Evolutionary conservation across 805 yeast genomes (phyloP).

Genomic region (Saccharomycopsis sp.): DNA sequence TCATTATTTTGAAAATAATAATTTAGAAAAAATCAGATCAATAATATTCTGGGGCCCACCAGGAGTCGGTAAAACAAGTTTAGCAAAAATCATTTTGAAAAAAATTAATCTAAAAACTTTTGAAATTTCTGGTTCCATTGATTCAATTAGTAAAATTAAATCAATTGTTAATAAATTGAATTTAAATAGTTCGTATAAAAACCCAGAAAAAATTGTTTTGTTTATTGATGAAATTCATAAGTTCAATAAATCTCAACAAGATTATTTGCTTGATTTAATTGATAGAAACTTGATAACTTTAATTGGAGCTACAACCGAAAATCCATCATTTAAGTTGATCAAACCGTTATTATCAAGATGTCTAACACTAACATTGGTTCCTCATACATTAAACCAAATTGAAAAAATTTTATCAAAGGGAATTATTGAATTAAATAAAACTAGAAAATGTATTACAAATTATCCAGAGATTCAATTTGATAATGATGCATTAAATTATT

Average conservation of each 20-base stretch:
- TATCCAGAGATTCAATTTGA: conserved; percentile 42
- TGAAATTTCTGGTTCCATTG: conserved; percentile 71
- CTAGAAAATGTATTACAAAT: conserved; percentile 42
- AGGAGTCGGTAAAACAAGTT: conserved; percentile 84
- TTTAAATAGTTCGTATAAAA: conserved; percentile 33
- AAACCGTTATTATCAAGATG: conserved; percentile 80
- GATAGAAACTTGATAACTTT: conserved; percentile 75
- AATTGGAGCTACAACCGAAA: conserved; percentile 97
- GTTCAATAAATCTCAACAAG: conserved; percentile 80
- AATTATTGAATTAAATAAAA: conserved; percentile 43
- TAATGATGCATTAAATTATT: conserved; percentile 49
- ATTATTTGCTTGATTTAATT: conserved; percentile 69
- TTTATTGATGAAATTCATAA: conserved; percentile 93
- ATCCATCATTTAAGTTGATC: conserved; percentile 74
- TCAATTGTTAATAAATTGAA: conserved; percentile 8
- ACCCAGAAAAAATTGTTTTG: conserved; percentile 50
- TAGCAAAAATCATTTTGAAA: conserved; percentile 45
- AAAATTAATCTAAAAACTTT: conserved; percentile 36
- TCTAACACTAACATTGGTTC: conserved; percentile 60
- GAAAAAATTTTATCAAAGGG: conserved; percentile 47
- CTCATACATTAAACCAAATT: conserved; percentile 41
- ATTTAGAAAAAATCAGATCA: conserved; percentile 56
- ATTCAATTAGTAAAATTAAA: conserved; percentile 13
- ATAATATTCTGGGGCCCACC: conserved; percentile 93
- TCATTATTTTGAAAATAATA: conserved; percentile 43